Base-by-base conservation (phyloP, 1,284 basidiomycete species). In the Moniliella sp. region DNA sequence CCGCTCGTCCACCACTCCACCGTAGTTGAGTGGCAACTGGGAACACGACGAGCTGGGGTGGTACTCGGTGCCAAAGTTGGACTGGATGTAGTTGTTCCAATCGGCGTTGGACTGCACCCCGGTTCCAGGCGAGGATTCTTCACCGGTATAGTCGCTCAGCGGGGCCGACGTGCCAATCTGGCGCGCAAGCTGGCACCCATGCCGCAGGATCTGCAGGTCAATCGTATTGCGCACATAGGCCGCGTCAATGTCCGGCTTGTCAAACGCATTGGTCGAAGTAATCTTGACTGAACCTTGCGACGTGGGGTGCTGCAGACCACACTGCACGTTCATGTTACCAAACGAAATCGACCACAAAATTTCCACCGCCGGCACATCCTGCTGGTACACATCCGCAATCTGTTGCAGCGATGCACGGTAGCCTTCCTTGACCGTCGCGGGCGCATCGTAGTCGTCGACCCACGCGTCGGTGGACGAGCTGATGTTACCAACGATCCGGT, bases 1-100 rank as follows among this genome's bases (percentile, higher is more conserved):
- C 34, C 69, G 63, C 13, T 70, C 60, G 55, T 72, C 70, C 28
- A 77, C 73, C 29, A 76, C 74, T 42, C 74, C 75, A 28, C 74
- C 75, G 36, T 65, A 54, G 23, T 62, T 61, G 41, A 64, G 59
- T 3, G 74, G 74, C 26, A 75, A 62, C 74, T 76, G 75, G 3
- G 72, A 66, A 42, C 68, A 70, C 14, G 73, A 68, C 39, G 69
- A 69, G 16, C 67, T 64, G 1, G 73, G 73, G 61, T 64, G 55
- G 43, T 57, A 54, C 37, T 57, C 53, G 17, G 56, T 54, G 5
- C 43, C 39, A 16, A 40, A 50, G 46, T 34, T 46, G 38, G 32
- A 52, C 44, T 18, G 37, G 36, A 58, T 61, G 44, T 32, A 32
- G 30, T 41, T 28, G 33, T 53, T 48, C 34, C 37, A 39, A 9